Percentiles rank a stretch among this genome's conserved stretches.
Conservation (phyloP, 805 yeast species). For the Wickerhamiella sorbophila region DNA sequence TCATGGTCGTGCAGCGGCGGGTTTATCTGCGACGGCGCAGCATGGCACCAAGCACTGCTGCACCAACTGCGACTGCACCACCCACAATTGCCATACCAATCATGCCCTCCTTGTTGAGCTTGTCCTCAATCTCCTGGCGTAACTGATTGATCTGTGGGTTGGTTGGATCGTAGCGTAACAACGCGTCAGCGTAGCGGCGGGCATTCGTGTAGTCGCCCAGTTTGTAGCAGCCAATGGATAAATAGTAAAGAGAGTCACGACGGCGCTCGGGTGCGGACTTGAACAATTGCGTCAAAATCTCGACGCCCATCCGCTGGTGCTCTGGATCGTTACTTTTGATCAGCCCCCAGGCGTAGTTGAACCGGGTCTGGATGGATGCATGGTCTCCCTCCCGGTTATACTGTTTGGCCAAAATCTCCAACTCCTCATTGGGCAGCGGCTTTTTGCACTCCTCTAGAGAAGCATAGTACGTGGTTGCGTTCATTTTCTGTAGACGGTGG, state of each 20-base stretch:
- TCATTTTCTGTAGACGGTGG: too few species aligned
- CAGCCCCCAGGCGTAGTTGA: conserved; percentile 94
- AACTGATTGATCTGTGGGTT: conserved; percentile 63
- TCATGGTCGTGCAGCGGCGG: conserved; percentile 7
- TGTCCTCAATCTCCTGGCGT: conserved; percentile 66
- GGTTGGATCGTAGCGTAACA: conserved; percentile 69
- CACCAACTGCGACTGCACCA: conserved; percentile 74
- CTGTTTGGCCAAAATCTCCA: conserved; percentile 61
- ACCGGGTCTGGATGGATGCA: conserved; percentile 69
- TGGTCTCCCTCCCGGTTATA: conserved; percentile 67
- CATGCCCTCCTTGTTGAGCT: conserved; percentile 73
- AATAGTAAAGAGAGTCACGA: conserved; percentile 77
- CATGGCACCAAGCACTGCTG: conserved; percentile 36
- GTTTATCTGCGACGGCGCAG: conserved; percentile 18
- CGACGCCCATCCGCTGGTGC: conserved; percentile 69
- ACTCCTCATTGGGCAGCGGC: conserved; percentile 59
- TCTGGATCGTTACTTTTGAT: conserved; percentile 50
- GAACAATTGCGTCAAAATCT: conserved; percentile 43
- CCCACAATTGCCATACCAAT: conserved; percentile 80
- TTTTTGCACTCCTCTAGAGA: conserved; percentile 14
- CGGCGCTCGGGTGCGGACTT: conserved; percentile 69
- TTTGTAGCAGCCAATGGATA: conserved; percentile 77
- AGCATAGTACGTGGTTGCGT: conserved; percentile 15
- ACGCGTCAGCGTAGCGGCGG: conserved; percentile 66
- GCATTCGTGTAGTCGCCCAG: conserved; percentile 79